Conservation (phyloP, 2,329 filamentous ascomycete species). For the Ilyonectria mors-panacis region DNA sequence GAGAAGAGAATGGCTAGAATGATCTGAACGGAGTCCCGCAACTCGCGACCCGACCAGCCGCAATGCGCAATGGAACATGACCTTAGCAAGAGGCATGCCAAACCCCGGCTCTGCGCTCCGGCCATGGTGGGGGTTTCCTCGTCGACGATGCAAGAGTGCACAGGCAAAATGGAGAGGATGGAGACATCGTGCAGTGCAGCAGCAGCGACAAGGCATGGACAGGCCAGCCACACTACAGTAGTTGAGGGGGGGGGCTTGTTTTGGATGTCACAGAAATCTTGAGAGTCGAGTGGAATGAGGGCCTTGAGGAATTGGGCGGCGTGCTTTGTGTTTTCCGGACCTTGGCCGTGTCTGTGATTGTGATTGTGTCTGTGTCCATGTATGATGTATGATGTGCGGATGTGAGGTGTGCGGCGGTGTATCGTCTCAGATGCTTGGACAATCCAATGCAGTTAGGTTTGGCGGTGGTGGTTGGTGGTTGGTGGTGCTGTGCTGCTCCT, state of each 20-base stretch:
- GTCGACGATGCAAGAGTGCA: constrained; percentile 27
- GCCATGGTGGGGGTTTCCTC: constrained; percentile 16
- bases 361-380: constrained; percentile 6
- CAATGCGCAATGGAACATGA: constrained; percentile 8
- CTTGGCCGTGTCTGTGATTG: constrained; percentile 12
- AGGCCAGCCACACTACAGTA: neutral
- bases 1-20: constrained; percentile 16
- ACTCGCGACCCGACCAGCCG: neutral
- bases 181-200: constrained; percentile 20
- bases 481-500: neutral
- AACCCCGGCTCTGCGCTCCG: constrained; percentile 31
- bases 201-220: constrained; percentile 14
- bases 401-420: constrained; percentile 6
- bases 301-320: constrained; percentile 4
- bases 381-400: constrained; percentile 6
- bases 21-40: constrained; percentile 12
- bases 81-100: neutral
- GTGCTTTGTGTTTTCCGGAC: neutral
- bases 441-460: constrained; percentile 12
- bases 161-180: constrained; percentile 22
- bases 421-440: constrained; percentile 21
- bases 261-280: constrained; percentile 19
- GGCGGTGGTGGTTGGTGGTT: constrained; percentile 3
- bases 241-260: neutral
- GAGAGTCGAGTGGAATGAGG: constrained; percentile 23